Base-by-base conservation (phyloP, 2,329 filamentous ascomycete genomes). In the Fusarium nygamai region DNA sequence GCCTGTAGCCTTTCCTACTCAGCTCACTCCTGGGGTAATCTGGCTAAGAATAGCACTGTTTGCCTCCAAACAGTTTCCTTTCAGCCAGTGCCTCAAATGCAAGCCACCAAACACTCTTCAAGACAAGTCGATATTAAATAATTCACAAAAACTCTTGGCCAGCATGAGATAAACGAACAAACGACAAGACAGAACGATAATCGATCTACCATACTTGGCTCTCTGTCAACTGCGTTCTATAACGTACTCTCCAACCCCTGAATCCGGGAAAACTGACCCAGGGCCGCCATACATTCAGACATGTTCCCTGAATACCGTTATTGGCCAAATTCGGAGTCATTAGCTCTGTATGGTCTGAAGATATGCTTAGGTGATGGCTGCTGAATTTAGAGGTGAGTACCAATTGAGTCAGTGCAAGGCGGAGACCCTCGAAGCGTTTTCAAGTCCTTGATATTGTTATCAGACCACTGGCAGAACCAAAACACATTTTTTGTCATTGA, bases 91-190 rank as follows among this genome's bases (percentile, higher is more conserved):
- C 10, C 20, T 17, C 10, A 19, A 17, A 50, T n/a, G 10, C 31
- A 34, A 51, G 31, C 12, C 12, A 51, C 17, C 8, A 34, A 51
- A 11, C 48, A 51, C 31, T 51, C 31, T 4, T 3, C 17, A 10
- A 24, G 8, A 19, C 20, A 22, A n/a, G 11, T 10, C 11, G 13
- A 34, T 20, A 14, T n/a, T 22, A 7, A 22, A 8, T 1, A 14
- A 17, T 10, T 13, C 14, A n/a, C 48, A 13, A 14, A 34, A 12
- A 13, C 3, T 1, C 1, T 47, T 22, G 3, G 3, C 1, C 8
- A 1, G 1, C 3, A 22, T 29, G 46, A 11, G 11, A 8, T 1
- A 48, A 22, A 48, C 1, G 14, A n/a, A n/a, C n/a, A n/a, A 22
- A 29, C 13, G 9, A 47, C 2, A 22, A 29, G 20, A 20, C 4